Base-by-base conservation (phyloP, 495 filamentous ascomycete species). In the Gamarada debralockiae region DNA sequence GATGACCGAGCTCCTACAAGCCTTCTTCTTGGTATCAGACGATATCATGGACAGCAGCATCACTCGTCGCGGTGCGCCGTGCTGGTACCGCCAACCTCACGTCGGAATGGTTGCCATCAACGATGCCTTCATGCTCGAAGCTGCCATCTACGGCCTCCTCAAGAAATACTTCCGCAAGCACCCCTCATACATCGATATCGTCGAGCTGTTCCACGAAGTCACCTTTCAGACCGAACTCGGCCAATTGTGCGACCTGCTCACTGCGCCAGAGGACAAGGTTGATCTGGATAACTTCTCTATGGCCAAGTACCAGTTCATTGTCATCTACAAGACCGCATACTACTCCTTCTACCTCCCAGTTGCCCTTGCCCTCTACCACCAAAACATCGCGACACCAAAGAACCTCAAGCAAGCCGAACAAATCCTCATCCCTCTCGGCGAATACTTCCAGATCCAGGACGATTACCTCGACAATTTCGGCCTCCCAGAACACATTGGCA, bases 391-490 rank as follows among this genome's bases (percentile, higher is more conserved):
- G 9, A 91, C 88, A 10, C 78, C 81, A 6, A 77, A 84, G 66
- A 97, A 95, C 75, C 82, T 97, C 49, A 81, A 88, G 69, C 83
- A 87, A 65, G 84, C 88, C 36, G 81, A 91, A 59, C 86, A 90
- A 57, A 96, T 98, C 65, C 80, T 98, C 48, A 96, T 98, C 64
- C 92, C 93, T n/a, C 84, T 97, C 65, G 93, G 93, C 59, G 91
- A 97, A 72, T 98, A 97, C 77, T 98, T 98, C 81, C 93, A 98
- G 70, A 80, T 95, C 58, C 93, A 97, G 71, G 93, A 98, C 65
- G 95, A 98, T 78, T 98, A 92, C 75, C 87, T 98, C 37, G 95
- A 98, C 76, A 92, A 90, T 70, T 98, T 90, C 59, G 95, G 93
- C 56, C 84, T 91, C 61, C 91, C 93, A 21, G 82, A 87, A 57